Conservation (phyloP, 345 rosid species). For the Schrenkiella parvula region DNA sequence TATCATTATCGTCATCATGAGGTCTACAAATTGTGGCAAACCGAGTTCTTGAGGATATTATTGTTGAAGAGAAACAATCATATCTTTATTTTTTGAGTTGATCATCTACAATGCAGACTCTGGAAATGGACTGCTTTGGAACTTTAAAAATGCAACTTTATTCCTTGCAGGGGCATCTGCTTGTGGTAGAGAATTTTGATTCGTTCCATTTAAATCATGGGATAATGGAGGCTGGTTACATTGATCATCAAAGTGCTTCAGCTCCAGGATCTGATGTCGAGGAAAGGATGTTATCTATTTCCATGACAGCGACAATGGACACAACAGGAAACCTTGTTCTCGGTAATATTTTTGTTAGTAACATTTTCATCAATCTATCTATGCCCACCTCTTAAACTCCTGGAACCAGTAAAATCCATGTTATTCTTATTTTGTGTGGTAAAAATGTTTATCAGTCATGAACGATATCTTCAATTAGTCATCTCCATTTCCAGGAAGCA, state of each 20-base stretch:
- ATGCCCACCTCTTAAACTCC: neutral
- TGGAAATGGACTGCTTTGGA: constrained; percentile 2
- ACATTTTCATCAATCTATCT: neutral
- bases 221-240: constrained; percentile 78
- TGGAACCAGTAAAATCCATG: neutral
- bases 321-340: constrained; percentile 67
- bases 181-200: constrained; percentile 69
- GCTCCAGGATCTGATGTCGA: constrained; percentile 37
- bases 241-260: constrained; percentile 44
- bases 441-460: neutral
- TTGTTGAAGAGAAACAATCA: neutral
- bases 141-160: neutral
- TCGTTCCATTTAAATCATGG: constrained; percentile 70
- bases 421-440: neutral
- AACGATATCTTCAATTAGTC: neutral
- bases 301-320: constrained; percentile 91
- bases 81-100: neutral
- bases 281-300: constrained; percentile 51
- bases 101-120: neutral
- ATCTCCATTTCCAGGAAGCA: constrained; percentile 58
- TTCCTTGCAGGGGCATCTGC: constrained; percentile 71
- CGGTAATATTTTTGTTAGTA: constrained; percentile 36
- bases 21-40: neutral
- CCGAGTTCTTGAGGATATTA: neutral
- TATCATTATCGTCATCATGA: neutral